A percentile compares a stretch with the other conserved stretches of the same genome.
phyloP scores from a whole-genome alignment of 2,329 filamentous ascomycete species.

The Penicillium frequentans region DNA sequence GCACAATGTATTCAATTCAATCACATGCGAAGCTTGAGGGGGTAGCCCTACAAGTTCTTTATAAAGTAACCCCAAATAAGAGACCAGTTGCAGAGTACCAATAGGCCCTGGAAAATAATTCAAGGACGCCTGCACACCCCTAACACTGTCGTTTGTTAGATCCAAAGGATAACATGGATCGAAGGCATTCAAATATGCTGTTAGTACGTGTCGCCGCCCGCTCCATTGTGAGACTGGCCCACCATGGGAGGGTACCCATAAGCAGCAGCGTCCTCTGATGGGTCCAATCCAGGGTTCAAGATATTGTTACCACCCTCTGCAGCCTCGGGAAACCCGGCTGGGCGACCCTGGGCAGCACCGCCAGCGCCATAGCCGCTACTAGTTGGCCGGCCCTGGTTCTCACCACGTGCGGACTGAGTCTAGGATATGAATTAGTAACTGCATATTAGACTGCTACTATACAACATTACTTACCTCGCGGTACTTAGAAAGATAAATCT shows the following conservation, averaged over 20 bases:
- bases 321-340: constrained; percentile 38
- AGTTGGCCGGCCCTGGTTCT: constrained; percentile 60
- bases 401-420: constrained; percentile 76
- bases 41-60: not conserved
- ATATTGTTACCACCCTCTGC: constrained; percentile 46
- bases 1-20: not conserved
- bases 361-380: constrained; percentile 48
- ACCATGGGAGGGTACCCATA: constrained; percentile 50
- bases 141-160: constrained; percentile 2
- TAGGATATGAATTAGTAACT: constrained; percentile 52
- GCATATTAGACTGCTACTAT: constrained; percentile 25
- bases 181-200: not conserved
- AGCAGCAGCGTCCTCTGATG: constrained; percentile 44
- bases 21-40: not conserved
- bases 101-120: constrained; percentile 3
- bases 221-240: constrained; percentile 48
- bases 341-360: constrained; percentile 33
- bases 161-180: not conserved
- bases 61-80: not conserved
- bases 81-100: not conserved
- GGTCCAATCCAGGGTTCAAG: constrained; percentile 45
- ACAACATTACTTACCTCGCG: constrained; percentile 75
- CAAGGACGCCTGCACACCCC: constrained; percentile 10
- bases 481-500: constrained; percentile 97
- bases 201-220: constrained; percentile 47